Base-by-base conservation (phyloP, 148 eudicot genomes). In the Chenopodium berlandieri region DNA sequence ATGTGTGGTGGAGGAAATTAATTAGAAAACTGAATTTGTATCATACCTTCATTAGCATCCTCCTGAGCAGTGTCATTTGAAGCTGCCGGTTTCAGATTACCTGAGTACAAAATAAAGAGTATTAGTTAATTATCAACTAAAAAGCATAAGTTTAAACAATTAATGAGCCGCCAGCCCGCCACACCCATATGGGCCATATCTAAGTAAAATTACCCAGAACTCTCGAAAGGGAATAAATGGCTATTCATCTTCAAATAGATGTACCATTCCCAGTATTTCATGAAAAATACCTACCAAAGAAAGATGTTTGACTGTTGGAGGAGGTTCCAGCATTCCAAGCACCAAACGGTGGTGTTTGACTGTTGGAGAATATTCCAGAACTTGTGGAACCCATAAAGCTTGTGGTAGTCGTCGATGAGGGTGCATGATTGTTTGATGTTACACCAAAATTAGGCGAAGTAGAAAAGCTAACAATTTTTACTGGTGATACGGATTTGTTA, bases 1-100 rank as follows among this genome's bases (percentile, higher is more conserved):
- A 58, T 17, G 22, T 2, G 63, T 4, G 22, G 22, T 1, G 22
- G 19, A 58, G 63, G 63, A 20, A 20, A 19, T 32, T 22, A 9
- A 22, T 46, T 4, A n/a, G 23, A 65, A 65, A 68, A 78, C 13
- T 46, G 2, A 64, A 81, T 71, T 8, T 40, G 66, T 76, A 80
- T 81, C 94, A 87, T 84, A 95, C 98, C 97, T 70, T 88, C 93
- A 82, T 91, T 91, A 40, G 73, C 92, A 81, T 86, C 89, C 82
- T 87, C 85, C 75, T 91, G 86, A 77, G 90, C 83, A 68, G n/a
- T 85, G 66, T 82, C 82, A 80, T 77, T 86, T 67, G 85, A 19
- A 25, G 90, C 84, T 50, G 77, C 82, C 32, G 92, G 77, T 82
- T 75, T 84, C 82, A 89, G 94, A 86, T 71, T 89, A 31, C 97